Evolutionary conservation across 2,329 filamentous ascomycete species (phyloP), one percentile per base, ranked within the genome.

Genomic region (Pseudopyrenochaeta lycopersici): DNA sequence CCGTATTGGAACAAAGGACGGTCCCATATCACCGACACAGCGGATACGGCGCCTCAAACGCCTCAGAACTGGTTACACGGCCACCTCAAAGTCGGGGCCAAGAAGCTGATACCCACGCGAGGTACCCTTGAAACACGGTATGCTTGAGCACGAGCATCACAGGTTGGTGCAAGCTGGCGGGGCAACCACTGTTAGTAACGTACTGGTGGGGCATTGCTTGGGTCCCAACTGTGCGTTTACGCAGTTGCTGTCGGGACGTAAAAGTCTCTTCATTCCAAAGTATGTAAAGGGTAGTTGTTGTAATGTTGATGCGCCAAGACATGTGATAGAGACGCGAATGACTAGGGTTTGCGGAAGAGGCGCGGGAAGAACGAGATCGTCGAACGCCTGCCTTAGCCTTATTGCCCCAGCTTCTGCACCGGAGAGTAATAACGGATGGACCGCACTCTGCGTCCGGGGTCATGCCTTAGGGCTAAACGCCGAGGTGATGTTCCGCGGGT

Each of bases 91-190:
- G 35, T 46, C 43, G 43, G 59, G 49, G 39, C 50, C 46, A 40
- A 56, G 31, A 48, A 52, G 63, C 58, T 65, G 56, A 67, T 44
- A 63, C 59, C 23, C 49, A 49, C 38, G 53, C 50, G 40, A 48
- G 27, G 52, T 39, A 49, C 52, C 51, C 58, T 62, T 68, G 63
- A 67, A 68, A 68, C 65, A 40, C 41, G 33, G 15, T 46, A 49
- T 49, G 60, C 62, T 52, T 52, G 53, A 56, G 44, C 35, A 46
- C 18, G 32, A 33, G 43, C 35, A 17, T 45, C 32, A 35, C 44
- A 29, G 30, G 5, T 12, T 14, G 31, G 11, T 41, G 41, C 15
- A 41, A 31, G 36, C 36, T 35, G 35, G 12, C 27, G 21, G 29
- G n/a, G 38, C 9, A 33, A 12, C 20, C 6, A 39, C n/a, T 11